Base-by-base conservation (phyloP, 2,329 filamentous ascomycete species). In the Alternaria conjuncta region DNA sequence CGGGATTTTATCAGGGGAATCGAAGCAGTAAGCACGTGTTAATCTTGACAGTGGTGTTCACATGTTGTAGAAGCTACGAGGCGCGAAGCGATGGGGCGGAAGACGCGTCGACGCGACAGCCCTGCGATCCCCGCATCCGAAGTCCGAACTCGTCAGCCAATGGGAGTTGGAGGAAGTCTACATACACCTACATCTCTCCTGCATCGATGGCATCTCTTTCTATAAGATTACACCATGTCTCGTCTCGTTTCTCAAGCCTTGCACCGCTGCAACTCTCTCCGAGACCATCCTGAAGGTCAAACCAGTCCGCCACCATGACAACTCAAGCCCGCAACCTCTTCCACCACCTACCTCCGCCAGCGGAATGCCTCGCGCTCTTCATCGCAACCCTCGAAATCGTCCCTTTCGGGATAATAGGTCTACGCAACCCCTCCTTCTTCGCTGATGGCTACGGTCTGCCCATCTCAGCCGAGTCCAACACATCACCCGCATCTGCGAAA, bases 291-390 rank as follows among this genome's bases (percentile, higher is more conserved):
- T 25, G 20, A 23, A 1, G 3, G 28, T 41, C 20, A 41, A 25
- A 21, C 18, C 26, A 30, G n/a, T 53, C n/a, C n/a, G n/a, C 62
- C 47, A 36, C 18, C 10, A 72, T 73, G 70, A 44, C 69, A 2
- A 60, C 57, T 10, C 63, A 63, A 59, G 62, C 46, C 18, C 66
- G 65, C 57, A 71, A 59, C 47, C 63, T 73, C 41, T 70, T 71
- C 32, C 57, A 69, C 8, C 62, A 59, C 13, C 68, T 72, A 15
- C 71, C 68, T 28, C 68, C 71, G 4, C 71, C 70, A 36, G 71
- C 70, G 25, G 68, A 73, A 67, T 73, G 71, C 44, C 63, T 73
- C 7, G 71, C 71, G 10, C 64, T 73, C 13, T 53, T 73, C 32
- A 68, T 73, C 30, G 71, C 66, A 15, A 68, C 70, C 3, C 67